Conservation (phyloP, 1,284 basidiomycete genomes). For the Afroboletus lepidellus region DNA sequence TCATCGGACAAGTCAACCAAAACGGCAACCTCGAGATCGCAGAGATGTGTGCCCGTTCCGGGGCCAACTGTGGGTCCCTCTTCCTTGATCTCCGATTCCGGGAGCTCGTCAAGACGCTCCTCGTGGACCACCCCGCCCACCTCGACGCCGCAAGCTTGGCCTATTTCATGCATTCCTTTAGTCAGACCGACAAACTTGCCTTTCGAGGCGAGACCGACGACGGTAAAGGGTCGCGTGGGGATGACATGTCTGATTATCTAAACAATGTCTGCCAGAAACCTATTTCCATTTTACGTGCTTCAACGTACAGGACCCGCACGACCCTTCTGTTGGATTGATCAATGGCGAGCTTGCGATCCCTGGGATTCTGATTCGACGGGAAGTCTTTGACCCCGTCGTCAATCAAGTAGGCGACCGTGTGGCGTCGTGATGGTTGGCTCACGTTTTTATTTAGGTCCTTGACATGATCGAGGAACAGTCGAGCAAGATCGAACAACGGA, state of each 20-base stretch:
- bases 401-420: slow-evolving; percentile 49
- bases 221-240: slow-evolving; percentile 41
- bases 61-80: slow-evolving; percentile 78
- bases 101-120: slow-evolving; percentile 66
- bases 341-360: slow-evolving; percentile 80
- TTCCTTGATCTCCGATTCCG: slow-evolving; percentile 82
- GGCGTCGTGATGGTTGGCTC: slow-evolving; percentile 7
- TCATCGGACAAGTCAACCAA: slow-evolving; percentile 71
- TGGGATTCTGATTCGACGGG: slow-evolving; percentile 67
- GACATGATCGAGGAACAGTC: slow-evolving; percentile 74
- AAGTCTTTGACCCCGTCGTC: slow-evolving; percentile 81
- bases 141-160: slow-evolving; percentile 74
- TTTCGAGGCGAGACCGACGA: slow-evolving; percentile 72
- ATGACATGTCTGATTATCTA: slow-evolving; percentile 7
- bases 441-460: slow-evolving; percentile 52
- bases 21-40: slow-evolving; percentile 77
- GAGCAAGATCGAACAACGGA: slow-evolving; percentile 56
- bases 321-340: slow-evolving; percentile 68
- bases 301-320: slow-evolving; percentile 74
- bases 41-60: slow-evolving; percentile 79
- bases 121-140: slow-evolving; percentile 76
- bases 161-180: slow-evolving; percentile 83
- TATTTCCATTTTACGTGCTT: slow-evolving; percentile 84
- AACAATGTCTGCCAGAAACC: slow-evolving; percentile 47
- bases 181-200: slow-evolving; percentile 79